A percentile compares a stretch with the other conserved stretches of the same genome.
Conservation (phyloP, 768 basidiomycete genomes). For the Podaxis pistillaris region DNA sequence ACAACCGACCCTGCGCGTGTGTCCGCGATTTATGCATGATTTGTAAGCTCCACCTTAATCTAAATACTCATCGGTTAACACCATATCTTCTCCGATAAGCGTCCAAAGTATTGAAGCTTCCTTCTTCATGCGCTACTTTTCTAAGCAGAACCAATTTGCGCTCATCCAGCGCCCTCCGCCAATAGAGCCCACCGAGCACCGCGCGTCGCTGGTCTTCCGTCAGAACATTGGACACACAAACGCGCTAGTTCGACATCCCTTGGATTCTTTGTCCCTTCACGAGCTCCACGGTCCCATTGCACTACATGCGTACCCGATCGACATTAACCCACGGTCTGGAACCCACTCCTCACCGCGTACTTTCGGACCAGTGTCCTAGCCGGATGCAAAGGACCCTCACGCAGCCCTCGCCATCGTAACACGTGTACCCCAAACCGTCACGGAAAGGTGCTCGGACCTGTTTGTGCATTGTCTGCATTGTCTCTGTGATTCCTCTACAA, state of each 20-base stretch:
- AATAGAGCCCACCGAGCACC: neutral
- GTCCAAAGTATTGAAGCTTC: neutral
- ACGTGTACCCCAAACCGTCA: neutral
- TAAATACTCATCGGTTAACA: neutral
- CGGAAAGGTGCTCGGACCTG: neutral
- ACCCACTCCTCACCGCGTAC: too few species aligned
- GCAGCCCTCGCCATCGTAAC: too few species aligned
- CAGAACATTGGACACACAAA: neutral
- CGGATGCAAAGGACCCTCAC: too few species aligned
- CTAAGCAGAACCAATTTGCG: neutral
- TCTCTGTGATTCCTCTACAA: neutral
- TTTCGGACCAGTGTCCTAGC: too few species aligned
- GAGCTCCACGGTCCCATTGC: neutral
- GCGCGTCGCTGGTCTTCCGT: neutral
- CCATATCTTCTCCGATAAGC: slow-evolving; percentile 1
- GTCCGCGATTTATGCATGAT: too few species aligned
- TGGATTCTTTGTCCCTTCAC: neutral
- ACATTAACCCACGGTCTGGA: neutral
- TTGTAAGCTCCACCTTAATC: neutral
- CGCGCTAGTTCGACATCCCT: neutral
- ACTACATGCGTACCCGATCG: neutral
- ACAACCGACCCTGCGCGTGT: neutral
- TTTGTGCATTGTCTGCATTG: neutral
- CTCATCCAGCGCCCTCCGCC: neutral
- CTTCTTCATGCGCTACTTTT: neutral